Evolutionary conservation across 192 early-diverging fungal genomes (phyloP).

Genomic region (Linnemannia hyalina): DNA sequence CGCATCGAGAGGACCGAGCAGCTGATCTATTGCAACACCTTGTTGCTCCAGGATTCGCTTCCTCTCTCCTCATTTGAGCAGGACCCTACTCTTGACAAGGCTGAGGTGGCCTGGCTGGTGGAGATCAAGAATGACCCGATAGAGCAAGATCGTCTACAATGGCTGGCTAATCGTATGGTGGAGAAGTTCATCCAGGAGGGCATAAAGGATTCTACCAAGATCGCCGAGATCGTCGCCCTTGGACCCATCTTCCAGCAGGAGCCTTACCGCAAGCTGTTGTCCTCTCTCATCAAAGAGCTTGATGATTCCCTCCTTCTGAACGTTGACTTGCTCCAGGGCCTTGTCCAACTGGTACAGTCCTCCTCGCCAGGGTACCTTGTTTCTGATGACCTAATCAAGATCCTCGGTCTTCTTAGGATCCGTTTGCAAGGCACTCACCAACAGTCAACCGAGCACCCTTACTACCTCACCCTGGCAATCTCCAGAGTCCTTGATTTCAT

Average conservation of each 20-base stretch:
- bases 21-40: too few relatives aligned
- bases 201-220: not conserved
- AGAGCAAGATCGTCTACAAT: not conserved
- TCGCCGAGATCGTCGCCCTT: not conserved
- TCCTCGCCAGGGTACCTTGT: not conserved
- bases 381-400: not conserved
- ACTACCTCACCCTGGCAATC: not conserved
- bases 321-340: not conserved
- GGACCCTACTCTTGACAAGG: too few relatives aligned
- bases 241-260: not conserved
- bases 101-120: not conserved
- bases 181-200: not conserved
- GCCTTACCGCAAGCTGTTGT: not conserved
- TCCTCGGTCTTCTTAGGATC: not conserved
- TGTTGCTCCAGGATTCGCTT: too few relatives aligned
- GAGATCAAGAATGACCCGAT: not conserved
- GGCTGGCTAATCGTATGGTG: not conserved
- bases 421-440: not conserved
- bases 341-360: not conserved
- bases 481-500: not conserved
- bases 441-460: too few relatives aligned
- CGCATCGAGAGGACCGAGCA: too few relatives aligned
- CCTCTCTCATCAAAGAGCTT: not conserved
- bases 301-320: not conserved
- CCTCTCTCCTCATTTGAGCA: too few relatives aligned